phyloP scores from a whole-genome alignment of 1,284 basidiomycete genomes.

The Tilletia setariae region DNA sequence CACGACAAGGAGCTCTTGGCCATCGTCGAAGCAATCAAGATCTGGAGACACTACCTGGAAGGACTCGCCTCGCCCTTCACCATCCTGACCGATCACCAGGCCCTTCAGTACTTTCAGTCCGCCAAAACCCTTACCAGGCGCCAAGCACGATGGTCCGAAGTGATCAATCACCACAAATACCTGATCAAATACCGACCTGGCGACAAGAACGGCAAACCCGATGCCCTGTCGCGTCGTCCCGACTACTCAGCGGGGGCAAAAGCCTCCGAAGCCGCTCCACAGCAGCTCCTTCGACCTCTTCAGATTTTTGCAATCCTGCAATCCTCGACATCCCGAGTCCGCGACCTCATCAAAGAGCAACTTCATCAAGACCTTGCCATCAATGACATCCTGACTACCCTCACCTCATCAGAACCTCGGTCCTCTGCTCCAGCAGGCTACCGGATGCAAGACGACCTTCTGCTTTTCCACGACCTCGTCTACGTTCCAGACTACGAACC shows the following conservation, averaged over 20 bases:
- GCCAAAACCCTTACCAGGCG: neutral
- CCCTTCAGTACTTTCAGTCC: slow-evolving; percentile 22
- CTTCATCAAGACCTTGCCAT: neutral
- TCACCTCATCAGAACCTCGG: neutral
- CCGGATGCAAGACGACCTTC: neutral
- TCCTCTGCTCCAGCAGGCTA: neutral
- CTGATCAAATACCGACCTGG: neutral
- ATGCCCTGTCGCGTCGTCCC: neutral
- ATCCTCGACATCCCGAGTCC: neutral
- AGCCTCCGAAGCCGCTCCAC: neutral
- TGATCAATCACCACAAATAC: neutral
- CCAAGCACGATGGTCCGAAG: neutral
- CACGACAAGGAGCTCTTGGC: slow-evolving; percentile 25
- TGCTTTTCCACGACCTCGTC: neutral
- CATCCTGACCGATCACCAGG: slow-evolving; percentile 21
- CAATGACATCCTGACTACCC: neutral
- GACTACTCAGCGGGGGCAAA: neutral
- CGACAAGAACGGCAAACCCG: neutral
- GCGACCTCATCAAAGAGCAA: neutral
- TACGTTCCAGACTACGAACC: slow-evolving; percentile 7
- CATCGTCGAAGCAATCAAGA: neutral
- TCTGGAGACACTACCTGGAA: slow-evolving; percentile 18
- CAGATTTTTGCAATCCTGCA: neutral
- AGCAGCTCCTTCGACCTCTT: neutral
- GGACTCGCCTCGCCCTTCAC: neutral